phyloP scores from a whole-genome alignment of 2,329 filamentous ascomycete genomes.

The Talaromyces piceae region DNA sequence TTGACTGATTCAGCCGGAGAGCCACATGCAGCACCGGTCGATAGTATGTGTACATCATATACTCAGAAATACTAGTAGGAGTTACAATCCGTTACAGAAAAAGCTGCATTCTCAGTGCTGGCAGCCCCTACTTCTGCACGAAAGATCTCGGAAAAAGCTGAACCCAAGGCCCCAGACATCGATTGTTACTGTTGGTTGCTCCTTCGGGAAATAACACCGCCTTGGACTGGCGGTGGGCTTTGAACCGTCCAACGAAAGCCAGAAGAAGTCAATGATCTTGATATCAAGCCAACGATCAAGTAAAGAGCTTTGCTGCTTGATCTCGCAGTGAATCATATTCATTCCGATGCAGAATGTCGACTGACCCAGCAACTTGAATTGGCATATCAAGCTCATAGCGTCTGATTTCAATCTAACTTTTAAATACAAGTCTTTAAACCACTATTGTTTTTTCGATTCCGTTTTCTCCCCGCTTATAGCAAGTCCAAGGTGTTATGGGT shows the following conservation, averaged over 20 bases:
- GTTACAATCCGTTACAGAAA: neutral
- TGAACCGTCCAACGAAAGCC: conserved; percentile 15
- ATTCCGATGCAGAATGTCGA: conserved; percentile 14
- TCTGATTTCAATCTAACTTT: too few species aligned
- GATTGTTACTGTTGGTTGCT: conserved; percentile 7
- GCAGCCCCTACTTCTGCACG: too few species aligned
- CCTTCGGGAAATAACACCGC: neutral
- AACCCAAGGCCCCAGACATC: conserved; percentile 12
- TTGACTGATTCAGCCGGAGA: too few species aligned
- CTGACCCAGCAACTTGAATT: conserved; percentile 16
- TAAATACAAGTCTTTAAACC: too few species aligned
- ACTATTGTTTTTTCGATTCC: too few species aligned
- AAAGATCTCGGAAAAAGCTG: conserved; percentile 7
- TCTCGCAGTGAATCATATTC: conserved; percentile 17
- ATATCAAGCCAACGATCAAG: conserved; percentile 17
- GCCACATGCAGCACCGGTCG: too few species aligned
- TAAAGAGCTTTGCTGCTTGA: conserved; percentile 17
- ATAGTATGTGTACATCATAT: too few species aligned
- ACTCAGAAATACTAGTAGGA: neutral
- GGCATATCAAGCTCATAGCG: too few species aligned
- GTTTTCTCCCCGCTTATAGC: too few species aligned
- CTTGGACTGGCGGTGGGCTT: conserved; percentile 12
- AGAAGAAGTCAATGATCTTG: conserved; percentile 17
- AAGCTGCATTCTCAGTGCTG: too few species aligned
- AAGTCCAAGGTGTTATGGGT: too few species aligned